phyloP scores from a whole-genome alignment of 2,329 filamentous ascomycete genomes.

The Aureobasidium sp. region DNA sequence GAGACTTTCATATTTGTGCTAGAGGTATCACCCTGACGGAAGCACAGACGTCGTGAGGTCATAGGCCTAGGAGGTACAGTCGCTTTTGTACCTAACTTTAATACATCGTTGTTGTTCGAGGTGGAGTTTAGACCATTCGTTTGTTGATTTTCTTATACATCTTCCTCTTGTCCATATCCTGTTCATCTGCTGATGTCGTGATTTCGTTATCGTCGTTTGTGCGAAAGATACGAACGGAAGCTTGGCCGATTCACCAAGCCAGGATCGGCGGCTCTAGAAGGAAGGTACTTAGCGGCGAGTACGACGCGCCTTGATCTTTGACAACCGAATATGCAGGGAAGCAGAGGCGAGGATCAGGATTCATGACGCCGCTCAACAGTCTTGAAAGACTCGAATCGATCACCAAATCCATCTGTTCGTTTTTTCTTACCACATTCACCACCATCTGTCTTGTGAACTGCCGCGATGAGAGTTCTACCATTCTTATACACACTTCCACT shows the following conservation, averaged over 20 bases:
- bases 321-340: not conserved
- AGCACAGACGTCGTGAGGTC: not conserved
- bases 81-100: no score
- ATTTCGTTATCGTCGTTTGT: no score
- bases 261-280: no score
- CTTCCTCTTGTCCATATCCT: no score
- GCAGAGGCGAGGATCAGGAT: not conserved
- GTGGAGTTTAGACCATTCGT: no score
- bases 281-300: no score
- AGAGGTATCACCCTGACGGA: not conserved
- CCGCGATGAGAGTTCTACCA: constrained; percentile 4
- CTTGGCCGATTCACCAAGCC: not conserved
- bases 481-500: constrained; percentile 10
- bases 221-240: not conserved
- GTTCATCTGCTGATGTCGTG: no score
- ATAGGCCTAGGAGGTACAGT: no score
- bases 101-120: not conserved
- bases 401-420: not conserved
- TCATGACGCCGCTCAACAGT: not conserved
- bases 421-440: not conserved
- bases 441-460: not conserved
- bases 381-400: not conserved
- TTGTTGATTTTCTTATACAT: no score
- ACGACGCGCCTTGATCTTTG: not conserved
- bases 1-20: not conserved